Evolutionary conservation across 495 filamentous ascomycete species (phyloP).

Genomic region (Darksidea phi): DNA sequence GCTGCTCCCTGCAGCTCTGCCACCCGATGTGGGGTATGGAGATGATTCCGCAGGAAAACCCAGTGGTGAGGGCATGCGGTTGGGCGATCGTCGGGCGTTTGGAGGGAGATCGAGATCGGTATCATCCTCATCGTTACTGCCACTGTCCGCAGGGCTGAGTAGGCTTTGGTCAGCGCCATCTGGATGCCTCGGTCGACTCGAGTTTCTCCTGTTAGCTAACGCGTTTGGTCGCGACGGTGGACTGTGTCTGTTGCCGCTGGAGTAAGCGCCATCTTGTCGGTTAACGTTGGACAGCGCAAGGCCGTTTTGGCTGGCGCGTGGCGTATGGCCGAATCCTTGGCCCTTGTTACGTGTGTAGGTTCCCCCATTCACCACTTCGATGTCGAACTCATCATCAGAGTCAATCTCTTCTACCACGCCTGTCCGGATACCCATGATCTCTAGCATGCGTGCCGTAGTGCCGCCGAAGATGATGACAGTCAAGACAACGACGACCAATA

Average conservation of each 20-base stretch:
- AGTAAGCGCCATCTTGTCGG: constrained; percentile 51
- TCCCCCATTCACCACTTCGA: constrained; percentile 74
- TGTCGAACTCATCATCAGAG: constrained; percentile 97
- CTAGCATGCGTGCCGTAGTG: constrained; percentile 97
- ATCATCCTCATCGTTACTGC: constrained; percentile 62
- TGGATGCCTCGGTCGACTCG: constrained; percentile 42
- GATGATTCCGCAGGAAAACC: constrained; percentile 11
- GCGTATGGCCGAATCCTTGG: constrained; percentile 69
- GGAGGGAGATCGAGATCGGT: constrained; percentile 52
- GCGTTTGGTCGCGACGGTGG: constrained; percentile 52
- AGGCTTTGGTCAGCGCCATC: constrained; percentile 65
- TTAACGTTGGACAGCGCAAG: constrained; percentile 53
- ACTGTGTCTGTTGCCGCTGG: constrained; percentile 48
- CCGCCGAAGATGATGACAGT: constrained; percentile 99
- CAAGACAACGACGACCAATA: constrained; percentile 93
- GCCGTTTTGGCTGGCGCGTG: constrained; percentile 58
- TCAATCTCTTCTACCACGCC: constrained; percentile 96
- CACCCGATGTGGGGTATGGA: constrained; percentile 40
- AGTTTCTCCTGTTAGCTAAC: constrained; percentile 54
- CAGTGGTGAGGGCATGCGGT: constrained; percentile 30
- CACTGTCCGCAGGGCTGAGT: constrained; percentile 55
- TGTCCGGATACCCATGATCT: constrained; percentile 90
- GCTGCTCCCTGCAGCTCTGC: constrained; percentile 37
- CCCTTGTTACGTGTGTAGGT: constrained; percentile 65
- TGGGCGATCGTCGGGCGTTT: constrained; percentile 37